phyloP scores from a whole-genome alignment of 148 eudicot species.

The Silene uniflora region DNA sequence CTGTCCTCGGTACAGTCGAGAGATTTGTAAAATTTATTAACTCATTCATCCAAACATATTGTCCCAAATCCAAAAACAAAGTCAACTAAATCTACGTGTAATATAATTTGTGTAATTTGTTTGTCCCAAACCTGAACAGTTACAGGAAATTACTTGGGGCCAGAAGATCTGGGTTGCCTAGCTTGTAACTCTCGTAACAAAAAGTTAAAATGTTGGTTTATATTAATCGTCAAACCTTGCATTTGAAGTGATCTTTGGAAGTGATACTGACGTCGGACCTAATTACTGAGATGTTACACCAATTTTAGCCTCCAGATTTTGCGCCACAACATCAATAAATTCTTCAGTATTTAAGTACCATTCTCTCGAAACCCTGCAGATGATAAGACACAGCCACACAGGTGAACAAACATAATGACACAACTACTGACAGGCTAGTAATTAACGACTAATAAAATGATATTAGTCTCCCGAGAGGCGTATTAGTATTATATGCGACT shows the following conservation, averaged over 20 bases:
- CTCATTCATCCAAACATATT: not conserved
- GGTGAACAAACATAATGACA: not conserved
- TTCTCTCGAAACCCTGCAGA: slow-evolving; percentile 53
- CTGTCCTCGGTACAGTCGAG: not conserved
- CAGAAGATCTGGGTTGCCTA: not conserved
- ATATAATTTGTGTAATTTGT: not conserved
- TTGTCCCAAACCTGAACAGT: not conserved
- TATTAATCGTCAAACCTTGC: not conserved
- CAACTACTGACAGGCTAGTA: too few relatives aligned
- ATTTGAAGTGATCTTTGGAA: not conserved
- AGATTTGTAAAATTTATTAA: not conserved
- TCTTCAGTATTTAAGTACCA: slow-evolving; percentile 80
- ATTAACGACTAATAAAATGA: not conserved
- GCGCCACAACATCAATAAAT: slow-evolving; percentile 80
- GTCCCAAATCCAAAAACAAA: not conserved
- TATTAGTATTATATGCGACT: too few relatives aligned
- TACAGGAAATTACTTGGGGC: not conserved
- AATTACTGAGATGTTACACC: not conserved
- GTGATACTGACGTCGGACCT: not conserved
- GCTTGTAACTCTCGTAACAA: not conserved
- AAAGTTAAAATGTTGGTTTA: not conserved
- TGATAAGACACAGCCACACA: slow-evolving; percentile 7
- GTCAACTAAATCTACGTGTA: not conserved
- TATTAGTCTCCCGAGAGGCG: not conserved
- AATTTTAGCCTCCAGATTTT: slow-evolving; percentile 25